phyloP scores from a whole-genome alignment of 106 monocot genomes.

The Dendrobium huoshanense region DNA sequence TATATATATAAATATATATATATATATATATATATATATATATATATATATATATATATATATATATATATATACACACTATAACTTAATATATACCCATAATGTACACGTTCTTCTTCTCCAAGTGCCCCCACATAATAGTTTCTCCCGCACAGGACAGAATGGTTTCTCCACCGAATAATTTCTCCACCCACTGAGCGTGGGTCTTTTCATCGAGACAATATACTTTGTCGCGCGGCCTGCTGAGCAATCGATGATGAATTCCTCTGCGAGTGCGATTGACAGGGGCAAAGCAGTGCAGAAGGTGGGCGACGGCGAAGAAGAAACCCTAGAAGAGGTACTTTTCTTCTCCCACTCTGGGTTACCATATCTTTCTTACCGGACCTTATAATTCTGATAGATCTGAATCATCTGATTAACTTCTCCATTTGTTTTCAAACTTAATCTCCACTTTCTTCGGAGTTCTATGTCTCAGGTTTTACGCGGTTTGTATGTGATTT shows the following conservation, averaged over 20 bases:
- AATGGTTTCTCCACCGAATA: too few relatives aligned
- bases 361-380: not conserved
- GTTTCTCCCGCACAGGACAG: too few relatives aligned
- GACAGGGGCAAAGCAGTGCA: slow-evolving; percentile 14
- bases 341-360: not conserved
- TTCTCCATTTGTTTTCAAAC: not conserved
- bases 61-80: too few relatives aligned
- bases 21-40: too few relatives aligned
- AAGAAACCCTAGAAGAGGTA: slow-evolving; percentile 34
- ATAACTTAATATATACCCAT: too few relatives aligned
- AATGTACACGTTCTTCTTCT: too few relatives aligned
- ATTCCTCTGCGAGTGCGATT: not conserved
- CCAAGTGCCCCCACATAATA: too few relatives aligned
- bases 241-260: not conserved
- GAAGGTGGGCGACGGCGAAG: slow-evolving; percentile 23
- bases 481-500: not conserved
- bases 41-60: too few relatives aligned
- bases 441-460: not conserved
- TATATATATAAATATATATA: too few relatives aligned
- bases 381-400: not conserved
- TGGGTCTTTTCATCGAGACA: not conserved
- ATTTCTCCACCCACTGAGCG: not conserved
- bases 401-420: too few relatives aligned
- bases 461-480: not conserved
- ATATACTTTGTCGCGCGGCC: not conserved